Evolutionary conservation across 257 asterid genomes (phyloP), one percentile per base, ranked within the genome.

Genomic region (Gentiana macrophylla): DNA sequence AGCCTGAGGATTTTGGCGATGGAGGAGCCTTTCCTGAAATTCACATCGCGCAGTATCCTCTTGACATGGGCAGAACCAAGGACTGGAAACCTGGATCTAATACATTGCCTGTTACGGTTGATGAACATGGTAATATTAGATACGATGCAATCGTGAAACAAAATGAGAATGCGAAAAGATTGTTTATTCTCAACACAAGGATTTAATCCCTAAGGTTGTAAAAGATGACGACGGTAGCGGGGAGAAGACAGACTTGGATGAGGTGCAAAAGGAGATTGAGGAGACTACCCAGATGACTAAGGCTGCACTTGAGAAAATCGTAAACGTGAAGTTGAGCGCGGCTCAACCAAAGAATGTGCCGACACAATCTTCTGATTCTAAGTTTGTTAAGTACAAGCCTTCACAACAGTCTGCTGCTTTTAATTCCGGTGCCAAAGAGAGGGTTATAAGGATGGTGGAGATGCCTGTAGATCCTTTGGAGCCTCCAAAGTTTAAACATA

Each of bases 21-120:
- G 96, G 96, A 37, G 95, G 96, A 49, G 96, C 95, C 1, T 90
- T 90, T 62, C 96, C 98, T 1, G 96, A 82, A 64, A 80, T 90
- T 46, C 95, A 84, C 34, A 83, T 74, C 37, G 95, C 84, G 0
- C 96, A 87, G 61, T 80, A 84, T 67, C 96, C 98, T 37, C 89
- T 91, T 56, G 89, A 84, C 63, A 82, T 84, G 94, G 96, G 96
- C 9, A 70, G 87, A 49, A 77, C 61, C 33, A 79, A 62, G 52
- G 75, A 64, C 53, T 72, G 75, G 61, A 84, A 84, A 57, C 75
- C 87, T 0, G 86, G 86, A 34, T 67, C 50, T 4, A 84, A 83
- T 53, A 91, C 94, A 41, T 62, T 91, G 68, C 90, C 96, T 4
- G 76, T 91, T 46, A 84, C 93, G 0, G 94, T 87, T 71, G 96